Conservation (phyloP, 2,329 filamentous ascomycete genomes). For the Aurifilum marmelostoma region DNA sequence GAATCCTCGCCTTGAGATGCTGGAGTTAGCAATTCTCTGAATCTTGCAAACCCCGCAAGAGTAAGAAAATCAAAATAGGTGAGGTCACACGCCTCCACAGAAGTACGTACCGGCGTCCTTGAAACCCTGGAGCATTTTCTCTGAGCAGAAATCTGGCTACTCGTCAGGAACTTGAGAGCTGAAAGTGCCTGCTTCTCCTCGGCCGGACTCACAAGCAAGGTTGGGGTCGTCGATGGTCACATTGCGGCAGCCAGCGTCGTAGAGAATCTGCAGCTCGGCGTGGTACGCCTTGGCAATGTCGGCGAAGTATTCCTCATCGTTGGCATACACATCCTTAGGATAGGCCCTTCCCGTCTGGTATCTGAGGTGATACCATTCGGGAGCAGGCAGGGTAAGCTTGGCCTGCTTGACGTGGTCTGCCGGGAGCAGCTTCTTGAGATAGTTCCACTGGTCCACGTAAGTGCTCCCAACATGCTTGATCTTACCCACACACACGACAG, state of each 20-base stretch:
- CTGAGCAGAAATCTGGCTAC: conserved; percentile 65
- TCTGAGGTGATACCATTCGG: conserved; percentile 64
- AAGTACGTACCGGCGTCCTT: conserved; percentile 48
- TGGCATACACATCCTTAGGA: conserved; percentile 50
- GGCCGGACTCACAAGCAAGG: conserved; percentile 44
- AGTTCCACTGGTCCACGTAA: conserved; percentile 47
- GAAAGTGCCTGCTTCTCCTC: background rate
- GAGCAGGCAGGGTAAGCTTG: conserved; percentile 65
- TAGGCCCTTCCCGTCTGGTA: conserved; percentile 54
- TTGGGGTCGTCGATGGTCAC: conserved; percentile 67
- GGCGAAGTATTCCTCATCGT: conserved; percentile 53
- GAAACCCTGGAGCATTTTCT: conserved; percentile 65
- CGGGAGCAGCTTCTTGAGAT: conserved; percentile 52
- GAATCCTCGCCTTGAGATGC: conserved; percentile 51
- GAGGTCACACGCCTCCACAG: background rate
- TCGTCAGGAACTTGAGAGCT: conserved; percentile 4
- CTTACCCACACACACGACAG: conserved; percentile 50
- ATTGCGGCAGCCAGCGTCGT: conserved; percentile 53
- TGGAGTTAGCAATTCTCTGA: background rate
- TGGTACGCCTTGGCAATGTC: conserved; percentile 56
- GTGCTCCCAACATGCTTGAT: conserved; percentile 51
- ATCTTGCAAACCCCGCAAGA: background rate
- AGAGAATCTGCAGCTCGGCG: conserved; percentile 50
- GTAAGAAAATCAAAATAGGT: no score
- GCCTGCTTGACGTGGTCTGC: conserved; percentile 65